phyloP scores from a whole-genome alignment of 225 moss, liverwort and hornwort genomes.

The Polytrichum commune region DNA sequence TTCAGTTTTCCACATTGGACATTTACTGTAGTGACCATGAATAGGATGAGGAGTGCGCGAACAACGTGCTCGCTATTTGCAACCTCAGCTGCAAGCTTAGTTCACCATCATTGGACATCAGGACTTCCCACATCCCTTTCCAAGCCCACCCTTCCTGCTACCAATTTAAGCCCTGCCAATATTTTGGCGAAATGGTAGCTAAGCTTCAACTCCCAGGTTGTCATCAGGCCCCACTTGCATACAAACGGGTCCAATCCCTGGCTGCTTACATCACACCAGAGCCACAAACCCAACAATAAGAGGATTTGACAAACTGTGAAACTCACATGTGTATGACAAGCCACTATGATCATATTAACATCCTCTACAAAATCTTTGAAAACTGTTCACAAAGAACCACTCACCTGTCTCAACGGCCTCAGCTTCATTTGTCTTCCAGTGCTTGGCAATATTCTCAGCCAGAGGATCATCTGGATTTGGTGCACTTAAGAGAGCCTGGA shows the following conservation, averaged over 20 bases:
- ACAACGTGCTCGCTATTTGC: background rate
- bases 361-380: too few relatives aligned
- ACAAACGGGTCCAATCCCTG: constrained; percentile 52
- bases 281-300: background rate
- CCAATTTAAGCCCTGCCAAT: constrained; percentile 1
- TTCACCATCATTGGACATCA: constrained; percentile 1
- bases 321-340: too few relatives aligned
- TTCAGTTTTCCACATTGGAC: constrained; percentile 5
- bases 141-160: background rate
- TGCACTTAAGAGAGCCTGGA: constrained; percentile 96
- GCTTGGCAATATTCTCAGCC: constrained; percentile 95
- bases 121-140: background rate
- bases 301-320: background rate
- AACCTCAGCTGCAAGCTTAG: background rate
- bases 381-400: constrained; percentile 3
- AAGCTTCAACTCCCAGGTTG: background rate
- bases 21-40: background rate
- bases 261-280: constrained; percentile 23
- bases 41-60: constrained; percentile 3
- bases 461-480: constrained; percentile 97
- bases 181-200: background rate
- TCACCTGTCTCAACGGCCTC: constrained; percentile 93
- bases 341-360: too few relatives aligned
- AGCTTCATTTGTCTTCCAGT: constrained; percentile 92
- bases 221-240: constrained; percentile 44